Evolutionary conservation across 208 protist genomes (phyloP).

Genomic region (Trypanosoma congolense): DNA sequence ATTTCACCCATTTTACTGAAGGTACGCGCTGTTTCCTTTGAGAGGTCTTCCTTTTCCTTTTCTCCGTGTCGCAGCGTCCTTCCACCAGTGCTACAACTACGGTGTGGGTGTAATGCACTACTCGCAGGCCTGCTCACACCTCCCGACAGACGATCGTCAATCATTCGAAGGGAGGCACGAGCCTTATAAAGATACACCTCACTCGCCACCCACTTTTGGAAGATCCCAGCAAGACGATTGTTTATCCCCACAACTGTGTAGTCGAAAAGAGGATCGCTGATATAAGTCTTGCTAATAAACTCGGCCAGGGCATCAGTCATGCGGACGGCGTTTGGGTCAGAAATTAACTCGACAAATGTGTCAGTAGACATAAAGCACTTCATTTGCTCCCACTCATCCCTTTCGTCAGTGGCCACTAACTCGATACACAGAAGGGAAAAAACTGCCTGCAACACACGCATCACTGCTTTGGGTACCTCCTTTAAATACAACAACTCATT

Average conservation of each 20-base stretch:
- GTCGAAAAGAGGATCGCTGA: slow-evolving; percentile 15
- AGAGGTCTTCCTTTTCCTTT: slow-evolving; percentile 3
- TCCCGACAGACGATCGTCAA: slow-evolving; percentile 4
- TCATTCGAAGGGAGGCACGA: background rate
- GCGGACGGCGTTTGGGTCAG: slow-evolving; percentile 2
- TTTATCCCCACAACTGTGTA: background rate
- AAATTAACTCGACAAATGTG: slow-evolving; percentile 6
- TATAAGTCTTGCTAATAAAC: slow-evolving; percentile 7
- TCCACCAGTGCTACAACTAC: background rate
- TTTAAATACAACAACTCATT: background rate
- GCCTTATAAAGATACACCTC: slow-evolving; percentile 17
- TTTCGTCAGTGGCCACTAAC: slow-evolving; percentile 9
- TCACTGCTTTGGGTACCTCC: slow-evolving; percentile 1
- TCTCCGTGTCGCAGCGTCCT: background rate
- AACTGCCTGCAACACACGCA: slow-evolving; percentile 7
- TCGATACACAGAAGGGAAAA: slow-evolving; percentile 22
- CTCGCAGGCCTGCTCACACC: background rate
- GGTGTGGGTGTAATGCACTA: background rate
- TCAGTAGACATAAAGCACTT: slow-evolving; percentile 14
- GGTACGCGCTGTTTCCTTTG: background rate
- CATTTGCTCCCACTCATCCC: slow-evolving; percentile 25
- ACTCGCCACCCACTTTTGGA: slow-evolving; percentile 21
- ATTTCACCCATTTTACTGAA: slow-evolving; percentile 12
- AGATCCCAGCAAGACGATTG: slow-evolving; percentile 6
- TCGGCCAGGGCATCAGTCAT: slow-evolving; percentile 15